Evolutionary conservation across 2,329 filamentous ascomycete species (phyloP).

Genomic region (Cladophialophora exuberans): DNA sequence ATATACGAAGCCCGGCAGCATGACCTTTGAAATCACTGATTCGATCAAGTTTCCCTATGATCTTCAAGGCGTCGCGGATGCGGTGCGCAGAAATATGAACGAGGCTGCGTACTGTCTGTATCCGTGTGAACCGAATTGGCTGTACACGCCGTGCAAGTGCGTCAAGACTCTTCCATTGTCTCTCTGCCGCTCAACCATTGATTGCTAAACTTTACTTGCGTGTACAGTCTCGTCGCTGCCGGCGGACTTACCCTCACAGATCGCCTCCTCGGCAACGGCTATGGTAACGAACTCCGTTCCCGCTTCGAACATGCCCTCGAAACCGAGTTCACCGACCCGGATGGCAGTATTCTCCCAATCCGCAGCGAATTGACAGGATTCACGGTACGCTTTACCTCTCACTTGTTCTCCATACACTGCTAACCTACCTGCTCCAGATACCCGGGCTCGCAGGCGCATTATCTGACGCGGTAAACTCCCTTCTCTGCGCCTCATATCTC

Average conservation of each 20-base stretch:
- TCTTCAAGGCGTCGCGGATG: slow-evolving; percentile 18
- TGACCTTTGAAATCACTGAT: slow-evolving; percentile 22
- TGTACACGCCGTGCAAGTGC: slow-evolving; percentile 27
- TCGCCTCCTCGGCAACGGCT: slow-evolving; percentile 15
- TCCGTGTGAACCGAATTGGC: slow-evolving; percentile 27
- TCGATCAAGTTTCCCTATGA: slow-evolving; percentile 20
- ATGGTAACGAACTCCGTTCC: slow-evolving; percentile 11
- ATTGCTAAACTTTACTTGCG: not conserved
- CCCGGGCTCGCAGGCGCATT: slow-evolving; percentile 24
- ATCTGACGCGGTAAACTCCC: slow-evolving; percentile 23
- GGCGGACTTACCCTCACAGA: slow-evolving; percentile 19
- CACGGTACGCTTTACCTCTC: slow-evolving; percentile 11
- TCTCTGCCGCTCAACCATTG: not conserved
- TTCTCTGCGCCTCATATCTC: slow-evolving; percentile 27
- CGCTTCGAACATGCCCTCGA: slow-evolving; percentile 24
- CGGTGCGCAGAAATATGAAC: slow-evolving; percentile 22
- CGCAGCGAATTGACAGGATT: slow-evolving; percentile 26
- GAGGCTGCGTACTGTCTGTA: slow-evolving; percentile 24
- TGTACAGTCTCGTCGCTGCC: slow-evolving; percentile 20
- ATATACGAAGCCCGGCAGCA: slow-evolving; percentile 15
- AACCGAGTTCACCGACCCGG: slow-evolving; percentile 21
- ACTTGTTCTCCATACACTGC: no score
- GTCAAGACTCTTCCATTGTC: not conserved
- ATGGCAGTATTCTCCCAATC: slow-evolving; percentile 27
- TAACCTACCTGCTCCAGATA: slow-evolving; percentile 1